Base-by-base conservation (phyloP, 179 eudicot species). In the Spergularia azorica region DNA sequence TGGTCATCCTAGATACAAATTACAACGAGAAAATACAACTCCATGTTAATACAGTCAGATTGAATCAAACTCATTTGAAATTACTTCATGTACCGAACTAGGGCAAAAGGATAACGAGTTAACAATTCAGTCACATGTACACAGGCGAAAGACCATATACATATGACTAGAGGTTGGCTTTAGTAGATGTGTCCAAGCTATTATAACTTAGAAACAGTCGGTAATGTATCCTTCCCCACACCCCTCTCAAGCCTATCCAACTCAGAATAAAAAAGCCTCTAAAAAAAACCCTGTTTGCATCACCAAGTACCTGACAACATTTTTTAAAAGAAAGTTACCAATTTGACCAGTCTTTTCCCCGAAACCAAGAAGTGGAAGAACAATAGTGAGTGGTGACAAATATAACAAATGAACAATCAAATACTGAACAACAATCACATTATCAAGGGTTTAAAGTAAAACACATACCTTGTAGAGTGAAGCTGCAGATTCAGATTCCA, bases 401-500 rank as follows among this genome's bases (percentile, higher is more conserved):
- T 7, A 59, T n/a, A 59, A n/a, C 13, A 63, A 63, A 21, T 32
- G 2, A 11, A 13, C 65, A 61, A 61, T 20, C 38, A 32, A 26
- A 63, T 4, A 14, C n/a, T 32, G 4, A 14, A 63, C 36, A 46
- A 6, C 50, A 46, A 46, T 46, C 7, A 6, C 6, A 46, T 46
- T 9, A 46, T 6, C 50, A 46, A 9, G 50, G 9, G 9, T 46
- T 6, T 46, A 46, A 46, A 46, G 50, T 46, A 12, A 5, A 17
- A 48, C 64, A 5, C 39, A 59, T 56, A 90, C 99, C 98, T 96
- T 95, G 80, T 90, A 92, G 43, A 87, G 88, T 71, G 98, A 95
- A 2, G 98, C 97, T 61, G 97, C 93, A 48, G 99, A 96, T 82
- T 96, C 99, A 62, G 99, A 96, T 83, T 94, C 99, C 67, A 94